A percentile compares a stretch with the other conserved stretches of the same genome.
Conservation (phyloP, 2,329 filamentous ascomycete species). For the Escovopsis weberi region DNA sequence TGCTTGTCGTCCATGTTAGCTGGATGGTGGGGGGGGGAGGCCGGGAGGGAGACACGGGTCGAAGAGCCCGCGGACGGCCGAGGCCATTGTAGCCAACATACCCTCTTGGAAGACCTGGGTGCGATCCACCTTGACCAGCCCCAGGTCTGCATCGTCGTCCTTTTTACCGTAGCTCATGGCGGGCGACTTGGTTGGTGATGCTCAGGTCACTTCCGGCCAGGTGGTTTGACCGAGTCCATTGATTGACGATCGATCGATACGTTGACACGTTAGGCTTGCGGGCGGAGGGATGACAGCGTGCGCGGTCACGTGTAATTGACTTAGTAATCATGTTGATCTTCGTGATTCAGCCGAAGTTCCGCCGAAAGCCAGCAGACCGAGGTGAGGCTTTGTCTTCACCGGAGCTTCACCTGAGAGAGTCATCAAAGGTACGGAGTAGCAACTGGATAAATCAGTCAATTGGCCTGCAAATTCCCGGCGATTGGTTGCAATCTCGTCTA, state of each 20-base stretch:
- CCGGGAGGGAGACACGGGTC: constrained; percentile 9
- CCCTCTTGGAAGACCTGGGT: constrained; percentile 98
- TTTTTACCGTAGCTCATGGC: constrained; percentile 97
- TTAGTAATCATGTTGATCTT: no score
- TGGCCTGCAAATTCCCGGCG: no score
- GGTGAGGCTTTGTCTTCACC: no score
- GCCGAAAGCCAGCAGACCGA: no score
- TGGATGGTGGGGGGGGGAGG: constrained; percentile 12
- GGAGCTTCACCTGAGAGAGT: no score
- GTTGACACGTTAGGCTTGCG: constrained; percentile 22
- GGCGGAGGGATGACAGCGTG: constrained; percentile 15
- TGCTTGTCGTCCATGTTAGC: constrained; percentile 42
- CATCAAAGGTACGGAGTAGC: no score
- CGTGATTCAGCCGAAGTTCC: no score
- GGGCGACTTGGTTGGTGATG: constrained; percentile 24
- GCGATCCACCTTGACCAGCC: constrained; percentile 92
- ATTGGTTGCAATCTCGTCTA: no score
- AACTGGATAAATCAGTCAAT: no score
- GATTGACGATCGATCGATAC: constrained; percentile 27
- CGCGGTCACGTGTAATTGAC: constrained; percentile 23
- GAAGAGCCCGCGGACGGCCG: constrained; percentile 10
- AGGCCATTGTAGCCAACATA: constrained; percentile 27
- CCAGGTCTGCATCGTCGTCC: constrained; percentile 91
- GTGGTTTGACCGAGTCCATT: constrained; percentile 16
- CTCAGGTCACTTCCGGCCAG: constrained; percentile 19